Percentiles rank a stretch among this genome's conserved stretches.
Evolutionary conservation across 75 land plant genomes (phyloP).

Genomic region (Larix kaempferi): DNA sequence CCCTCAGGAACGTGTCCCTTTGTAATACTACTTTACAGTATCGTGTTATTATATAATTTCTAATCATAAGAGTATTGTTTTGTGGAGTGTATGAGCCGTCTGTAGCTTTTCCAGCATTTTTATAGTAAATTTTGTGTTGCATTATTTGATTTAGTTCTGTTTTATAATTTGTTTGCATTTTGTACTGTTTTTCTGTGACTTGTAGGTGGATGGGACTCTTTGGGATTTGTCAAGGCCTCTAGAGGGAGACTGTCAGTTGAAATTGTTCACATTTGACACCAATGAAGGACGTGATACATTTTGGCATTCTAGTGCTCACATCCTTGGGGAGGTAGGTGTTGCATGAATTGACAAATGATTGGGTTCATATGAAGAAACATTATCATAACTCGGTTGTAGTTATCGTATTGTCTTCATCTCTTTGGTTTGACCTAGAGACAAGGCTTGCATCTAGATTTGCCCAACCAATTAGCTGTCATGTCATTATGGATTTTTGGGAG

Average conservation of each 20-base stretch:
- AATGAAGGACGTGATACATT: constrained; percentile 97
- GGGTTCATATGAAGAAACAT: background rate
- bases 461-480: background rate
- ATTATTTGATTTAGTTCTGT: background rate
- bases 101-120: background rate
- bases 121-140: background rate
- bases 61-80: background rate
- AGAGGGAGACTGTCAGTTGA: constrained; percentile 80
- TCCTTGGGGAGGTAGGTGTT: constrained; percentile 83
- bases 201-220: constrained; percentile 75
- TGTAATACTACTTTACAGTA: too few relatives aligned
- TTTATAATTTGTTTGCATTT: background rate
- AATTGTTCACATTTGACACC: constrained; percentile 68
- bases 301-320: constrained; percentile 99
- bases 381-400: background rate
- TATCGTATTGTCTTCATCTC: background rate
- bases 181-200: background rate
- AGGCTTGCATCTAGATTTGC: background rate
- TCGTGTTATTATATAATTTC: background rate
- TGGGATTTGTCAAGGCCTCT: constrained; percentile 96
- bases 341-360: background rate
- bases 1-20: too few relatives aligned
- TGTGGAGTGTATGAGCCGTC: background rate
- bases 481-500: background rate
- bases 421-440: too few relatives aligned